Percentiles rank a stretch among this genome's conserved stretches.
Conservation (phyloP, 352 stramenopile genomes). For the Pythium sukuiense region DNA sequence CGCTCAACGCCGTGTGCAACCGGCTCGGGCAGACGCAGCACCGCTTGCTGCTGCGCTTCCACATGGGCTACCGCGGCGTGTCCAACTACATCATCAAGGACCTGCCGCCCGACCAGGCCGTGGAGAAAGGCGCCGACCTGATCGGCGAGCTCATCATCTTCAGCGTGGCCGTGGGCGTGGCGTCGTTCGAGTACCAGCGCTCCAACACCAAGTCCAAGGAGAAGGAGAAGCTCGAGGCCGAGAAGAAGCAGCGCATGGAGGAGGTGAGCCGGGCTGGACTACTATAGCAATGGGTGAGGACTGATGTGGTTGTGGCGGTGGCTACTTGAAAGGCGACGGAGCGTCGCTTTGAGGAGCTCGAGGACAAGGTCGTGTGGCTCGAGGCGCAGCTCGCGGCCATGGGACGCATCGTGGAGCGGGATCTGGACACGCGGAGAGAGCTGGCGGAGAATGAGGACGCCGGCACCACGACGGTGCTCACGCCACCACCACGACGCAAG, state of each 20-base stretch:
- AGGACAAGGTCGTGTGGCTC: conserved; percentile 30
- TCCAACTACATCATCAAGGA: conserved; percentile 81
- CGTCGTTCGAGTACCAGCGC: conserved; percentile 77
- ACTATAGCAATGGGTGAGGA: background rate
- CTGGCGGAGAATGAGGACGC: conserved; percentile 5
- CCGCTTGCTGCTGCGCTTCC: conserved; percentile 57
- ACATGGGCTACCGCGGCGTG: conserved; percentile 81
- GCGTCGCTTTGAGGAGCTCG: conserved; percentile 25
- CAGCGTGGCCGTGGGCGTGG: conserved; percentile 64
- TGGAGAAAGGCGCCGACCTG: conserved; percentile 76
- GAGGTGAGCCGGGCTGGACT: conserved; percentile 24
- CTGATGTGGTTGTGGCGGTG: conserved; percentile 3
- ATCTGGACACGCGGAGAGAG: conserved; percentile 27
- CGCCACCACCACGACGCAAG: background rate
- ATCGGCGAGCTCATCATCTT: conserved; percentile 83
- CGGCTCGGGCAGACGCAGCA: conserved; percentile 70
- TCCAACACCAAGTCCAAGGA: conserved; percentile 57
- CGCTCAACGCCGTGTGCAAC: conserved; percentile 61
- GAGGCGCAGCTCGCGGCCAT: conserved; percentile 25
- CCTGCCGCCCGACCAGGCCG: conserved; percentile 63
- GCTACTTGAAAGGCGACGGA: conserved; percentile 21
- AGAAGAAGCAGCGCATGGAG: conserved; percentile 57
- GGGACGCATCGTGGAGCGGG: conserved; percentile 24
- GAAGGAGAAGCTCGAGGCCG: conserved; percentile 51
- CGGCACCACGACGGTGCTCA: conserved; percentile 17